Base-by-base conservation (phyloP, 1,139 yeast genomes). In the Magnusiomyces clavatus region DNA sequence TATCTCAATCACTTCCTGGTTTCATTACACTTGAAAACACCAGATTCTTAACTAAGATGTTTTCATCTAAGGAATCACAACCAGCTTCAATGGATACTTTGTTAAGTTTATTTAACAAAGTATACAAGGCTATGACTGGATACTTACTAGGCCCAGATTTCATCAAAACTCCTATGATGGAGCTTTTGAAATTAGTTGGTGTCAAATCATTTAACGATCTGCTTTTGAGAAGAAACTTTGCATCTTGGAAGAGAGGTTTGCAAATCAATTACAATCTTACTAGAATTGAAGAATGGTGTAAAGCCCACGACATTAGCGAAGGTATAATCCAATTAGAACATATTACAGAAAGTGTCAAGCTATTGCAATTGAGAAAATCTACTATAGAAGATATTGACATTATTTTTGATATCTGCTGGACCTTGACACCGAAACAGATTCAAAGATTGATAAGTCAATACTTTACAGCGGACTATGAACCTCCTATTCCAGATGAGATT, bases 241-340 rank as follows among this genome's bases (percentile, higher is more conserved):
- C 92, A 65, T 85, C 96, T 13, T 94, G 98, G 98, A 92, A 92
- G 75, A 83, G 98, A 66, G 98, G 98, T 51, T 77, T 94, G 60
- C 98, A 94, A 71, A 81, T 94, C 71, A 92, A 90, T 68, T 94
- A 94, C 73, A 94, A 94, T 68, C 94, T 90, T 52, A 92, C 98
- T 6, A 80, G 98, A 64, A 77, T 94, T 62, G 97, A 90, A 69
- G 99, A 94, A 72, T 94, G 98, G 98, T 92, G 98, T 71, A 92
- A 89, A 71, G 82, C 92, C 4, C 97, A 92, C 68, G 95, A 86
- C 55, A 81, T 94, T 60, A 85, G 87, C 51, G 96, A 90, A 65
- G 96, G 95, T 4, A 80, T 92, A n/a, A 80, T 84, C 42, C 83
- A 89, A 64, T 77, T 94, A 67, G 84, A 86, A 58, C 97, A 90